Evolutionary conservation across 257 asterid species (phyloP).

Genomic region (Thymus mandschuricus): DNA sequence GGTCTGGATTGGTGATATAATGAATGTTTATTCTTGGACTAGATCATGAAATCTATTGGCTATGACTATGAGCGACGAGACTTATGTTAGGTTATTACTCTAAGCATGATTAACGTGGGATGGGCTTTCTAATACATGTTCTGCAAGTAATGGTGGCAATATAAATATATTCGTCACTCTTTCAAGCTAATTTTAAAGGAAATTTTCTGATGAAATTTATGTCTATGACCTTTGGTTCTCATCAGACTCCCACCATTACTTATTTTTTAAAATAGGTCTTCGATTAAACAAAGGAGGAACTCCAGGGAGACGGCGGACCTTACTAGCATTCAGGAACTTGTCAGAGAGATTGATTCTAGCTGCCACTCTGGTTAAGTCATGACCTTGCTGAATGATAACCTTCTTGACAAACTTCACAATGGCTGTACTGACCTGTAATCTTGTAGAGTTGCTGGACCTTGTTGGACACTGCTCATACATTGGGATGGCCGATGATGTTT

Average conservation of each 20-base stretch:
- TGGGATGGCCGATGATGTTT: slow-evolving; percentile 95
- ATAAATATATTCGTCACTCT: slow-evolving; percentile 14
- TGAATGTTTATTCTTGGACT: slow-evolving; percentile 21
- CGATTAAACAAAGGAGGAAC: slow-evolving; percentile 84
- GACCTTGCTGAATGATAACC: slow-evolving; percentile 25
- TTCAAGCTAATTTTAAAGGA: neutral
- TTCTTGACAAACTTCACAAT: slow-evolving; percentile 26
- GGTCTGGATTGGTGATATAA: slow-evolving; percentile 23
- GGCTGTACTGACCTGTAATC: slow-evolving; percentile 32
- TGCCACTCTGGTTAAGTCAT: slow-evolving; percentile 68
- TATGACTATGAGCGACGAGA: slow-evolving; percentile 30
- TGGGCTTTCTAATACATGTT: slow-evolving; percentile 5
- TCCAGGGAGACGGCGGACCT: slow-evolving; percentile 93
- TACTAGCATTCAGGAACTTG: slow-evolving; percentile 84
- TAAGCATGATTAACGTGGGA: slow-evolving; percentile 13
- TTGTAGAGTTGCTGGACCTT: slow-evolving; percentile 76
- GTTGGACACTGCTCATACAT: slow-evolving; percentile 82
- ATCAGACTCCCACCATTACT: slow-evolving; percentile 25
- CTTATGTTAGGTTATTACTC: slow-evolving; percentile 20
- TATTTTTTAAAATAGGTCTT: slow-evolving; percentile 54
- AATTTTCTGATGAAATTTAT: slow-evolving; percentile 13
- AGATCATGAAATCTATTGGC: slow-evolving; percentile 9
- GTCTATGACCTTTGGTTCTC: slow-evolving; percentile 29
- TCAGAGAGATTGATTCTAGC: slow-evolving; percentile 64
- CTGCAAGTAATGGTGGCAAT: slow-evolving; percentile 7